These are phyloP conservation scores for Botrytis cinerea DNA, from an alignment of 2,329 filamentous ascomycete species.

Conservation along the genomic window DNA sequence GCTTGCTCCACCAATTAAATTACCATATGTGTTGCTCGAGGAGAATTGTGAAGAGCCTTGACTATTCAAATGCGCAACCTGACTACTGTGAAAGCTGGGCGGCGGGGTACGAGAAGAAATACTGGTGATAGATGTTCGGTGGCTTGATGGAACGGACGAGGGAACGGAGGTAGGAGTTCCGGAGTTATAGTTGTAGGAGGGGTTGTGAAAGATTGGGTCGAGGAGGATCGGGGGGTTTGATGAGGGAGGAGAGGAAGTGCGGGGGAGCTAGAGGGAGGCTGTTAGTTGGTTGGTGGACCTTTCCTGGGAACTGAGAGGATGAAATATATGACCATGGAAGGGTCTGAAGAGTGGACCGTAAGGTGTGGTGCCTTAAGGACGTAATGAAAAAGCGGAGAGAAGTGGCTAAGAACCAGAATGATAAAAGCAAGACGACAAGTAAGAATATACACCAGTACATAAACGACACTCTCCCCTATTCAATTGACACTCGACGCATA, in stretches of 20 bases:
- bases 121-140: conserved; percentile 9
- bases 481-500: neutral
- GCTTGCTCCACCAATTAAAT: neutral
- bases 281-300: neutral
- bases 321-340: neutral
- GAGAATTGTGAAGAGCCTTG: neutral
- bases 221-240: conserved; percentile 32
- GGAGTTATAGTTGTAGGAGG: conserved; percentile 35
- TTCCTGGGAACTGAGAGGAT: neutral
- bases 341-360: too few species aligned
- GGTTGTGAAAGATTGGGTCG: conserved; percentile 30
- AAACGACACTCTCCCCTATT: neutral
- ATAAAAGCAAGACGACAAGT: neutral
- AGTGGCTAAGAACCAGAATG: neutral
- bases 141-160: conserved; percentile 28
- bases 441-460: neutral
- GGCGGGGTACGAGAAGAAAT: conserved; percentile 24
- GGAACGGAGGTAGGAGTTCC: conserved; percentile 32
- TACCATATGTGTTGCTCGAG: neutral
- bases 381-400: neutral
- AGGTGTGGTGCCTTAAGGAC: neutral
- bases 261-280: conserved; percentile 30
- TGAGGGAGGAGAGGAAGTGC: conserved; percentile 32
- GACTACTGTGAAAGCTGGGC: conserved; percentile 30
- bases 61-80: conserved; percentile 23